Conservation (phyloP, 2,329 filamentous ascomycete species). For the Lecanicillium sp. region DNA sequence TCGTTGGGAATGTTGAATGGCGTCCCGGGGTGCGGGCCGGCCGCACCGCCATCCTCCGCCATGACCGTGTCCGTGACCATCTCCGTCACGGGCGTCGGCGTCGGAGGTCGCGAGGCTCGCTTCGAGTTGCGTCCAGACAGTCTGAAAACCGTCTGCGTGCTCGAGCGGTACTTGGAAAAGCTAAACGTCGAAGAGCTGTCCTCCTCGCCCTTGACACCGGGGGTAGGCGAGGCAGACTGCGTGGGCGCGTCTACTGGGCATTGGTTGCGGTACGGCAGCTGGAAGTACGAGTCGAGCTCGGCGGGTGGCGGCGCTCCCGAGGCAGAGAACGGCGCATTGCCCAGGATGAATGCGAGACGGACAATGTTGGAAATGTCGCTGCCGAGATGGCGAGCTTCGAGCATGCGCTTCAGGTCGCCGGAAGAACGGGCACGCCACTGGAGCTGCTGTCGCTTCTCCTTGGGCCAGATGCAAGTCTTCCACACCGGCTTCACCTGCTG, state of each 20-base stretch:
- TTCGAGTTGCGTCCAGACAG: conserved; percentile 30
- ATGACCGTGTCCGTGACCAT: conserved; percentile 26
- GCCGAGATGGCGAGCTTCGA: conserved; percentile 38
- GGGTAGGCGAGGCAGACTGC: conserved; percentile 18
- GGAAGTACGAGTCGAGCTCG: conserved; percentile 34
- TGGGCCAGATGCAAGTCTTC: conserved; percentile 42
- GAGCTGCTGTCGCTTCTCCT: conserved; percentile 35
- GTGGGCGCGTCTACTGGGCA: conserved; percentile 29
- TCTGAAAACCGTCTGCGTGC: conserved; percentile 26
- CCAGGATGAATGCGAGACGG: conserved; percentile 38
- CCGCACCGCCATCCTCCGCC: conserved; percentile 26
- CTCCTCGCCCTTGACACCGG: conserved; percentile 24
- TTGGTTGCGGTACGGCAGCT: conserved; percentile 31
- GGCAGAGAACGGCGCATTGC: conserved; percentile 34
- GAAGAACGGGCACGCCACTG: conserved; percentile 37
- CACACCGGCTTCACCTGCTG: conserved; percentile 37
- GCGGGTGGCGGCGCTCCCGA: conserved; percentile 31
- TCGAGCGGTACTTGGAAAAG: conserved; percentile 23
- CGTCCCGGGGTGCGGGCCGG: conserved; percentile 35
- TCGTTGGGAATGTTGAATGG: conserved; percentile 36
- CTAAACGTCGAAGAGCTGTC: conserved; percentile 23
- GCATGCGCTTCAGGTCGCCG: conserved; percentile 38
- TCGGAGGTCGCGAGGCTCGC: conserved; percentile 30
- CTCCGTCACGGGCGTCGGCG: conserved; percentile 24
- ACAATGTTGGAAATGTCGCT: conserved; percentile 36